Evolutionary conservation across 2,329 filamentous ascomycete species (phyloP), one percentile per base, ranked within the genome.

Genomic region (Ceratocystis huliohia): DNA sequence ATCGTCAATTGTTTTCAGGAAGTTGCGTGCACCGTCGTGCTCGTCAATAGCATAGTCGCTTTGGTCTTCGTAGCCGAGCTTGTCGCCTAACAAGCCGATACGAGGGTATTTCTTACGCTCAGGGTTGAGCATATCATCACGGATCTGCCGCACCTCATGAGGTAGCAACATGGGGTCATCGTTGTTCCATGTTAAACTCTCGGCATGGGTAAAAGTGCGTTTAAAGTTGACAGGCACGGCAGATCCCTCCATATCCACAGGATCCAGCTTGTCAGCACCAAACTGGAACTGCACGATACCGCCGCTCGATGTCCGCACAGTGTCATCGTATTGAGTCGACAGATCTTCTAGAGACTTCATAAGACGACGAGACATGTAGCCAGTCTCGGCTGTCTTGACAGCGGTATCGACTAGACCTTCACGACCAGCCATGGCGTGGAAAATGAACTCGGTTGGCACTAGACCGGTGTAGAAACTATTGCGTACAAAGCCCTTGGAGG

Each of bases 291-390:
- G 94, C 1, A 99, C 91, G 68, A 99, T 88, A 41, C 86, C 87
- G 6, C 89, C 89, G 1, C 87, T 88, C 0, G 92, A 96, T 33
- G 93, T 97, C 66, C 94, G 85, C 0, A 99, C 93, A 0, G 94
- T 99, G 72, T 95, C 85, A 72, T 99, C 94, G 72, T 99, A 99
- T 72, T 91, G 86, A 0, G 89, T 91, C 0, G 92, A 96, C 2
- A 97, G 78, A 79, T 99, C 94, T 74, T 99, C 94, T 62, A 99
- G 78, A 2, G 91, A 96, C 77, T 99, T 99, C 93, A 99, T 99
- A 74, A 99, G 76, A 71, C 94, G 87, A 77, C 94, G 87, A 69
- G 93, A 97, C 94, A 99, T 99, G 78, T 99, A 99, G 70, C 94
- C 94, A 10, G 94, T 99, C 76, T 99, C 94, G 65, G 94, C 94